Evolutionary conservation across 2,329 filamentous ascomycete genomes (phyloP), one percentile per base, ranked within the genome.

Genomic region (Colletotrichum eremochloae): DNA sequence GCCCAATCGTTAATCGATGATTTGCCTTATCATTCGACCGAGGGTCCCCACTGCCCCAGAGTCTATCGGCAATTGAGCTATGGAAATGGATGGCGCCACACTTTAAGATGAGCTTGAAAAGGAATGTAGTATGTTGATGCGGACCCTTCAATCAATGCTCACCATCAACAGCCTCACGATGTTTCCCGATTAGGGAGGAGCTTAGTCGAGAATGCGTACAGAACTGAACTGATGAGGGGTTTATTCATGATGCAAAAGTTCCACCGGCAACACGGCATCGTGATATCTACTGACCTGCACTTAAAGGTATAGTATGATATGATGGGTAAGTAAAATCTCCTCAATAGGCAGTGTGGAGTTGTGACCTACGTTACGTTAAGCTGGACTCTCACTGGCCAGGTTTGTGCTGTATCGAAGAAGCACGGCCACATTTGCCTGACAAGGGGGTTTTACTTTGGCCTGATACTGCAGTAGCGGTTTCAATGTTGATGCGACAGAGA

Each of bases 171-270:
- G 24, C 46, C 20, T 58, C 66, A 31, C 40, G 66, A 72, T 69
- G 63, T 36, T 70, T 64, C 69, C 69, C 24, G 20, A 69, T 48
- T 24, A 64, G 67, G 66, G 60, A 69, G 69, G 69, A 72, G 69
- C 36, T 72, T 61, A n/a, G 7, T 61, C 7, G 15, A 36, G 12
- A 15, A 60, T 24, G 38, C 40, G n/a, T 38, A 55, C 24, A 33
- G 14, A 40, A 5, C 15, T 20, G n/a, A 6, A 31, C 18, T 20
- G 14, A 31, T 11, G 42, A 50, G 20, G 18, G 18, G 11, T 11
- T 7, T 31, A 5, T 6, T 40, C 24, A 24, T 24, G 36, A 24
- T 33, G 9, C n/a, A 33, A 55, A 18, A 24, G 55, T 20, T 8
- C 7, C 24, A 42, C 66, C 66, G 69, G 31, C 69, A 44, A 56